Base-by-base conservation (phyloP, 805 yeast species). In the Candida nemodendra region DNA sequence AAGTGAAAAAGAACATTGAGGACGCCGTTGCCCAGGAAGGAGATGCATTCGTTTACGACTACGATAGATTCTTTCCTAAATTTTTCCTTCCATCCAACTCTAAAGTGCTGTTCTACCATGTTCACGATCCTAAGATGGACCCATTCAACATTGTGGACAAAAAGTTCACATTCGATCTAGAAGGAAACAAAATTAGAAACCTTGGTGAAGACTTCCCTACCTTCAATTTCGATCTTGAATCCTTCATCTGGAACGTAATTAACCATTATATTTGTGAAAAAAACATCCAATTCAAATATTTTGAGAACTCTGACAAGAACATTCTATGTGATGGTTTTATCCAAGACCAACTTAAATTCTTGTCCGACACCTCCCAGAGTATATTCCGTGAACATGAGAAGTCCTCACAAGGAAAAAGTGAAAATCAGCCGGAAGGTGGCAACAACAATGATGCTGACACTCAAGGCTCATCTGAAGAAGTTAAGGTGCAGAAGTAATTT, bases 121-220 rank as follows among this genome's bases (percentile, higher is more conserved):
- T 77, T 21, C 77, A 76, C 53, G 72, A 64, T 54, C 80, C 80
- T 14, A 75, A 75, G 56, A 65, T 76, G 52, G 69, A 75, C 50
- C 80, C 80, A 2, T 74, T 75, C 69, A 56, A 48, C 18, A 59
- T 59, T 24, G 45, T 55, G 26, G 50, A 57, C 4, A 48, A 52
- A 28, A 52, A 46, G 34, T 58, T 43, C 42, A 57, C 64, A 5
- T 53, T 34, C 39, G 61, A 53, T 40, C 39, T 48, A 31, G 59
- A 59, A 9, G 56, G 57, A 6, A 51, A 59, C 23, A 52, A 56
- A 25, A 53, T 60, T 22, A 53, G 66, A 45, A 58, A 61, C 34
- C 40, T 62, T 28, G 67, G 65, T 27, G 62, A 59, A 36, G 64
- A 62, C 29, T 58, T 61, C 49, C 62, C 62, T 30, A 30, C 38